Conservation (phyloP, 2,329 filamentous ascomycete species). For the Rhynchosporium graminicola region DNA sequence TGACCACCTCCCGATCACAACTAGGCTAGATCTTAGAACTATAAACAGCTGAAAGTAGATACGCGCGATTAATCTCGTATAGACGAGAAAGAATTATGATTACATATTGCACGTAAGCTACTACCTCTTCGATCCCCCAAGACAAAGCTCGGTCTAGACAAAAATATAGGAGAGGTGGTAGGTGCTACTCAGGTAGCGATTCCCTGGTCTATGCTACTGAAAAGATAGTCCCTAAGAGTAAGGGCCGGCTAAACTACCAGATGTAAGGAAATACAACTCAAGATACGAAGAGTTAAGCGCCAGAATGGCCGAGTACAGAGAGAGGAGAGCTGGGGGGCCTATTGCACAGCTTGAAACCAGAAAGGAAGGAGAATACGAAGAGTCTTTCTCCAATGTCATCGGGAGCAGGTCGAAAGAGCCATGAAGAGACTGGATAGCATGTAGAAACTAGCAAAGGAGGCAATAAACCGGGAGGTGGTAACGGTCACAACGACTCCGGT, state of each 20-base stretch:
- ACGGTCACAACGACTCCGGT: not conserved
- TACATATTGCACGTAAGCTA: not conserved
- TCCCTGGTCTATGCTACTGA: not conserved
- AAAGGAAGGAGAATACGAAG: constrained; percentile 7
- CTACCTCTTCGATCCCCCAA: not conserved
- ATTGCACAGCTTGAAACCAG: constrained; percentile 2
- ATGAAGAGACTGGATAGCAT: not conserved
- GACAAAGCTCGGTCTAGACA: not conserved
- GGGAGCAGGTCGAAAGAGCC: not conserved
- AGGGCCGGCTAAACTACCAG: not conserved
- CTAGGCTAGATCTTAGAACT: not conserved
- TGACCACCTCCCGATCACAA: constrained; percentile 1
- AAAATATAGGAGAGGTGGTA: not conserved
- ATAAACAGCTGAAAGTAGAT: not conserved
- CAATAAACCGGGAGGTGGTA: not conserved
- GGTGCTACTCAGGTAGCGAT: not conserved
- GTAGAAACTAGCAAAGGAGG: not conserved
- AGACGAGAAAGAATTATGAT: not conserved
- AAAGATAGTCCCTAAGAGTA: constrained; percentile 2
- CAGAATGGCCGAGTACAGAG: not conserved
- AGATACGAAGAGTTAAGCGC: constrained; percentile 6
- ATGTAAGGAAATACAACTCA: constrained; percentile 9
- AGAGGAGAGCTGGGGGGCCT: constrained; percentile 11
- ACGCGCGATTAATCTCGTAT: constrained; percentile 2
- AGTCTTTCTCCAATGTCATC: not conserved